Base-by-base conservation (phyloP, 192 early-diverging fungal genomes). In the Coemansia sp. region DNA sequence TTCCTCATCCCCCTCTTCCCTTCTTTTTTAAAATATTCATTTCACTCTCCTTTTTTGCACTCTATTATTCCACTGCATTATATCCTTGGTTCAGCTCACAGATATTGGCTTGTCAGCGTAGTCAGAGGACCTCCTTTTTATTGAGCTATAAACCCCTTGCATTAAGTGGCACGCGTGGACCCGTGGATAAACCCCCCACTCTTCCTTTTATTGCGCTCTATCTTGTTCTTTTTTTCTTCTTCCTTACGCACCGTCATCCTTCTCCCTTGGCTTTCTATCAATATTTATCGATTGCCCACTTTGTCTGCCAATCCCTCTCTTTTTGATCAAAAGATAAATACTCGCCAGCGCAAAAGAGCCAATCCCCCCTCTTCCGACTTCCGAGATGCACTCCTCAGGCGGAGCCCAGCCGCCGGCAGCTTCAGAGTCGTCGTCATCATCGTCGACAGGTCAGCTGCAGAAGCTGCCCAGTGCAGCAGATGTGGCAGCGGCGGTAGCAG, bases 81-180 rank as follows among this genome's bases (percentile, higher is more conserved):
- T 14, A 28, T 28, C 13, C 2, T 31, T 31, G 31, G 31, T 31
- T 31, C 31, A 31, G 31, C 31, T 31, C 31, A 31, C 31, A 31
- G 31, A 31, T 31, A 31, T 31, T 31, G 31, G 31, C 31, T 31
- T 31, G n/a, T n/a, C n/a, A 5, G 11, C 39, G 16, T 24, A 51
- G 48, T 51, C 48, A 51, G 48, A 51, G 23, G 48, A 51, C 48
- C 18, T 46, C 20, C 21, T 9, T 31, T 46, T 9, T 31, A 18
- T 16, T 51, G 45, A n/a, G 18, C 13, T 42, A 48, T 10, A 24
- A 21, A 24, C 51, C 51, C 51, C 51, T 55, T 55, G 51, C 51
- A 55, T 43, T 36, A 50, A 14, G 21, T 55, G 51, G 48, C 51
- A 55, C 51, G 51, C 24, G 51, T 55, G 26, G 14, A 55, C 51